Evolutionary conservation across 129 eudicot genomes (phyloP), one percentile per base, ranked within the genome.

Genomic region (Helichrysum umbraculigerum): DNA sequence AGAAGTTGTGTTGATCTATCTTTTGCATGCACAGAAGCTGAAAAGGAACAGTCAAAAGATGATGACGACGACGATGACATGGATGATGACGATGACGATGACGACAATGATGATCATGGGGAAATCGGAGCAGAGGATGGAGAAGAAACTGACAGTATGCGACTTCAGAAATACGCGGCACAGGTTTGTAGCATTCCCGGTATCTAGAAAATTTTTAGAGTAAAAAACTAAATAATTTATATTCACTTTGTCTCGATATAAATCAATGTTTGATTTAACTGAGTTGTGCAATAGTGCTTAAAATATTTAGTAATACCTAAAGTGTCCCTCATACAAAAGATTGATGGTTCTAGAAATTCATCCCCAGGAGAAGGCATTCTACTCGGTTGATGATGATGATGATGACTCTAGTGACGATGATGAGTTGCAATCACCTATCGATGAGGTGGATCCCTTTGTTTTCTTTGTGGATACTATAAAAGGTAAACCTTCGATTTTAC

Each of bases 121-220:
- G 97, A 90, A 61, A 93, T 93, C 97, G 98, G 98, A 80, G 97
- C 75, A 28, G 97, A 86, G 79, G 96, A 87, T 35, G 96, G 86
- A 35, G 98, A 93, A 83, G 98, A 87, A 79, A 97, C 87, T 68
- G 87, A 93, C 66, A 88, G 83, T 76, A 28, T 33, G 11, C 86
- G 85, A 51, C 90, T 93, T 85, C 89, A 86, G 68, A 91, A 82
- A 82, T 76, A 87, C 73, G 93, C 93, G 33, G 97, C 96, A 73
- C 91, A 83, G 97, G 98, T 93, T 75, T 42, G 89, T 52, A 39
- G 44, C 44, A 39, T 39, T 11, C 44, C 44, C 44, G 1, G 21
- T 52, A 15, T 52, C 22, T 51, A 1, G 21, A 52, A 15, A 15
- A 8, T 0, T 52, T 50, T 52, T 52, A 17, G 17, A 5, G 60